Evolutionary conservation across 371 early-diverging fungal genomes (phyloP).

Genomic region (Thermomucor indicae-seudaticae): DNA sequence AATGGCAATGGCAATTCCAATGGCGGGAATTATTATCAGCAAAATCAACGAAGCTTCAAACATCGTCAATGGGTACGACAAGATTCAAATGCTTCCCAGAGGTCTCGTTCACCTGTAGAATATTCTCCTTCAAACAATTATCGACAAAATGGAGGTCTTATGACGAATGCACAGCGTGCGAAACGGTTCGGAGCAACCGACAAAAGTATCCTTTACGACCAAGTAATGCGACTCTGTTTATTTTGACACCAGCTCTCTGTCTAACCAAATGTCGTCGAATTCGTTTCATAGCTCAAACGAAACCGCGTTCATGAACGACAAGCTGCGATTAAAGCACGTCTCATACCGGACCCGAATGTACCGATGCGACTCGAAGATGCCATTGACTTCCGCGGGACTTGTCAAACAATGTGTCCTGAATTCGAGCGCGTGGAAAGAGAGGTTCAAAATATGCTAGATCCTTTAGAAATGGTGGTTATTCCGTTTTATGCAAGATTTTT

Average conservation of each 20-base stretch:
- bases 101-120: too few species aligned
- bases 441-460: conserved; percentile 64
- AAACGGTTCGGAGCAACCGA: conserved; percentile 24
- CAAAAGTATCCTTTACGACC: conserved; percentile 18
- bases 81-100: too few species aligned
- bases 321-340: conserved; percentile 38
- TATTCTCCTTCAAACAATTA: too few species aligned
- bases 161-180: conserved; percentile 22
- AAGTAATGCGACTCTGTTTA: conserved; percentile 5
- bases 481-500: too few species aligned
- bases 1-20: too few species aligned
- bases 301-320: conserved; percentile 39
- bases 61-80: too few species aligned
- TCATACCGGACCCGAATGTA: conserved; percentile 60
- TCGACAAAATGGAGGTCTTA: conserved; percentile 1
- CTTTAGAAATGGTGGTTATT: conserved; percentile 65
- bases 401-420: conserved; percentile 85
- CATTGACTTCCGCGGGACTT: conserved; percentile 73
- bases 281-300: conserved; percentile 39
- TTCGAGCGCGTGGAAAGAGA: conserved; percentile 89
- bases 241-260: not conserved
- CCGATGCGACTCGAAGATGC: conserved; percentile 61
- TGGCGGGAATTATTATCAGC: too few species aligned
- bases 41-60: too few species aligned
- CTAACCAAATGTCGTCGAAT: not conserved